Conservation (phyloP, 2,329 filamentous ascomycete genomes). For the Cladosporium sp. region DNA sequence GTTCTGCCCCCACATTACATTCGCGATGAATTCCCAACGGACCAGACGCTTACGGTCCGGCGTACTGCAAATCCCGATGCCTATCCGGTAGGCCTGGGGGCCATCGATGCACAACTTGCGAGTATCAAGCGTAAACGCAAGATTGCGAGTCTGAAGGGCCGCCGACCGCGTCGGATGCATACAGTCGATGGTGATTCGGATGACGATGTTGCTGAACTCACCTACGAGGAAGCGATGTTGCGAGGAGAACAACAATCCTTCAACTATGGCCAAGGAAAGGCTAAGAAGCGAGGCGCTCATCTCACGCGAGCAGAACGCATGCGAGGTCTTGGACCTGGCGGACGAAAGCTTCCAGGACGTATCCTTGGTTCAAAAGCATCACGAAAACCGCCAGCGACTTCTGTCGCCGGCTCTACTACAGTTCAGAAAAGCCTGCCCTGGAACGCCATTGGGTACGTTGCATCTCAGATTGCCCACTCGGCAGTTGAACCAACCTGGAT, state of each 20-base stretch:
- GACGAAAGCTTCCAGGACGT: slow-evolving; percentile 10
- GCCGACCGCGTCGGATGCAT: not conserved
- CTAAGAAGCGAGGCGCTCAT: not conserved
- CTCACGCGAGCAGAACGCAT: not conserved
- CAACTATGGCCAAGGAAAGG: not conserved
- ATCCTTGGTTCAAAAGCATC: slow-evolving; percentile 5
- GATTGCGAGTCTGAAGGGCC: slow-evolving; percentile 12
- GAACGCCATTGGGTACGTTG: slow-evolving; percentile 8
- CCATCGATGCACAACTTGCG: slow-evolving; percentile 1
- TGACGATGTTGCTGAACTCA: not conserved
- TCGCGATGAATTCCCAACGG: slow-evolving; percentile 11
- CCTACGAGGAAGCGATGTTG: slow-evolving; percentile 7
- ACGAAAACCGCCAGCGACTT: not conserved
- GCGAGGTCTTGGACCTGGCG: not conserved
- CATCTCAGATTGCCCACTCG: slow-evolving; percentile 6
- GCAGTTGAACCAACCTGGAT: not conserved
- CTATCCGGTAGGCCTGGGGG: not conserved
- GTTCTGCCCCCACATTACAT: slow-evolving; percentile 4
- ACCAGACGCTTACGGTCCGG: slow-evolving; percentile 5
- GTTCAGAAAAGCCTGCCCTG: slow-evolving; percentile 2
- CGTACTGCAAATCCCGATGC: slow-evolving; percentile 1
- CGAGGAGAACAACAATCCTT: not conserved
- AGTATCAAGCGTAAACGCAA: slow-evolving; percentile 16
- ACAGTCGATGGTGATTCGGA: not conserved
- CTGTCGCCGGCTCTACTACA: not conserved